These are phyloP conservation scores for Xerocomus amazonicus DNA, from an alignment of 1,284 basidiomycete genomes.

Conservation along the genomic window DNA sequence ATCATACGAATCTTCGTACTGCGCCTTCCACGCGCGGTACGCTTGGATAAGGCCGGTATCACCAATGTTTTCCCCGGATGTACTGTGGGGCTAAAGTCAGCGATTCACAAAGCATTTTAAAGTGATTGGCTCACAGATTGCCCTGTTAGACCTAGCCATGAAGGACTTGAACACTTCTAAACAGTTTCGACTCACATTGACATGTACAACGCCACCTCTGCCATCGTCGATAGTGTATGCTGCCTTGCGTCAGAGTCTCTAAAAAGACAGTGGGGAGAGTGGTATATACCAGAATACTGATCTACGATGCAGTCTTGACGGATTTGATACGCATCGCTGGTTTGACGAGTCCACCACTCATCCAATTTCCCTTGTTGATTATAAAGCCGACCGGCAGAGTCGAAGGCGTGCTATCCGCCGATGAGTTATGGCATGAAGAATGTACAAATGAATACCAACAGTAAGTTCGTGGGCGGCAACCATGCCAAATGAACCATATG, in stretches of 20 bases:
- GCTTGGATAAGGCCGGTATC: conserved; percentile 85
- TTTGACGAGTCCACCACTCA: conserved; percentile 84
- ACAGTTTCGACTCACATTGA: conserved; percentile 65
- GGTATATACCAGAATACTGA: conserved; percentile 67
- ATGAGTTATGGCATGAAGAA: neutral
- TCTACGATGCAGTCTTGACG: conserved; percentile 85
- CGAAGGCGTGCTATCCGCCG: conserved; percentile 78
- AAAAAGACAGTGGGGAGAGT: neutral
- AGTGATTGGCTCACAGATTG: conserved; percentile 53
- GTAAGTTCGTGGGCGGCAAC: conserved; percentile 89
- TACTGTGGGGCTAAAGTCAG: conserved; percentile 41
- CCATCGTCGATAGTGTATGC: conserved; percentile 83
- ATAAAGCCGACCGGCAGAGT: conserved; percentile 83
- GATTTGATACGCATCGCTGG: conserved; percentile 79
- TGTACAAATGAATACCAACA: conserved; percentile 23
- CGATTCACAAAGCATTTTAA: neutral
- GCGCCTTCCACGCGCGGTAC: conserved; percentile 82
- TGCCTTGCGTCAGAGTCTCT: conserved; percentile 27
- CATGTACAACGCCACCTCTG: conserved; percentile 77
- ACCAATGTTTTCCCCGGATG: conserved; percentile 88
- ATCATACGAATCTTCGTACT: conserved; percentile 51
- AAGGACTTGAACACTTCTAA: neutral
- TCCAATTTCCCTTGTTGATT: conserved; percentile 82
- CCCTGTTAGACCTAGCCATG: conserved; percentile 43
- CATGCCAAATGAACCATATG: conserved; percentile 88